Conservation (phyloP, 306 rosid genomes). For the Purshia tridentata region DNA sequence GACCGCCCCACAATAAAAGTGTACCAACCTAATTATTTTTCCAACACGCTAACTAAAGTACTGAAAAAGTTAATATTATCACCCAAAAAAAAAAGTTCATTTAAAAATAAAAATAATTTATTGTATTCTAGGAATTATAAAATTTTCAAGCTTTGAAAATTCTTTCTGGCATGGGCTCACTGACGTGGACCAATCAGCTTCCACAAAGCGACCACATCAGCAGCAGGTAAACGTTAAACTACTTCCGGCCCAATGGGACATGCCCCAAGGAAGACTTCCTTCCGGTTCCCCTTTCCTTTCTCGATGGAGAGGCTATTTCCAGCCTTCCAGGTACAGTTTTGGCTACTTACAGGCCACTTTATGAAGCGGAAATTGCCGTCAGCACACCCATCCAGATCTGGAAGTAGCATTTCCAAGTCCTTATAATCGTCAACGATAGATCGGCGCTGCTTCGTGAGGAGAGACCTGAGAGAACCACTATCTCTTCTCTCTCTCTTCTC, state of each 20-base stretch:
- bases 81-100: too few species aligned
- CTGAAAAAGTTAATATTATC: too few species aligned
- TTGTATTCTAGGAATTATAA: too few species aligned
- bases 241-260: background rate
- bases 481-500: background rate
- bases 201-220: background rate
- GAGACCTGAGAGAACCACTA: background rate
- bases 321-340: background rate
- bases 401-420: constrained; percentile 2
- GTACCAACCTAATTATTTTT: too few species aligned
- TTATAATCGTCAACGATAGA: background rate
- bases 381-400: background rate
- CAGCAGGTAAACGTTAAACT: background rate
- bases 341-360: background rate
- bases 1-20: too few species aligned
- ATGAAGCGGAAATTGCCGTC: background rate
- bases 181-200: background rate
- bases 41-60: too few species aligned
- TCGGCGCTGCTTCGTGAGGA: background rate
- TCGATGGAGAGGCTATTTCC: background rate
- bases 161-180: background rate
- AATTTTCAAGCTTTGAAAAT: too few species aligned
- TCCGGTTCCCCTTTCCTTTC: background rate
- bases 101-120: too few species aligned
- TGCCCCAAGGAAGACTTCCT: too few species aligned